phyloP scores from a whole-genome alignment of 495 filamentous ascomycete genomes.

The Penicillium desertorum region DNA sequence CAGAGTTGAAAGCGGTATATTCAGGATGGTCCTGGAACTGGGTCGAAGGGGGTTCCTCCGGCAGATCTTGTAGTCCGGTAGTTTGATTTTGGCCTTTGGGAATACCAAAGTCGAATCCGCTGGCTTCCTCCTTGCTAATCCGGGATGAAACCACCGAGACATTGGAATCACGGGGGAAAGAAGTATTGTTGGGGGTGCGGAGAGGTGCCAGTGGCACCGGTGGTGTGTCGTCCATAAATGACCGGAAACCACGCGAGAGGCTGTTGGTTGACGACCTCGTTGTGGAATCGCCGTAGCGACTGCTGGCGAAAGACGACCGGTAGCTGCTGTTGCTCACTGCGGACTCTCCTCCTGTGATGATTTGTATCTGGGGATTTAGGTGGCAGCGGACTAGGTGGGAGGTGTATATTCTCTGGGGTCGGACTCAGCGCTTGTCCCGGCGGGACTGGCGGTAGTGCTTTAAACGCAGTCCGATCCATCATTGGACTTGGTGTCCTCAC shows the following conservation, averaged over 20 bases:
- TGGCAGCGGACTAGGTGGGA: constrained; percentile 36
- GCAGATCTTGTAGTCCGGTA: constrained; percentile 24
- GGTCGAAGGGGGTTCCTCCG: constrained; percentile 17
- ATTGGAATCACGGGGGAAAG: constrained; percentile 27
- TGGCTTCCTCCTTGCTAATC: constrained; percentile 28
- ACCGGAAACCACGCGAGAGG: constrained; percentile 33
- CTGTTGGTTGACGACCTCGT: constrained; percentile 44
- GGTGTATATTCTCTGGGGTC: constrained; percentile 22
- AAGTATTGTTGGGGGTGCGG: constrained; percentile 26
- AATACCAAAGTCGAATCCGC: constrained; percentile 36
- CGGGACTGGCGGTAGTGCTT: constrained; percentile 24
- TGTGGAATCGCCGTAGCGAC: constrained; percentile 39
- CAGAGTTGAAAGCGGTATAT: constrained; percentile 5
- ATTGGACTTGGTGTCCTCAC: constrained; percentile 33
- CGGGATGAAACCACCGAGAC: constrained; percentile 24
- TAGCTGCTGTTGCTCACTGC: constrained; percentile 48
- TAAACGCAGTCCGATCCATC: constrained; percentile 6
- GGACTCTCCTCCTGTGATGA: constrained; percentile 37
- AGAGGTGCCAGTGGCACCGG: constrained; percentile 38
- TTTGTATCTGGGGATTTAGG: constrained; percentile 14
- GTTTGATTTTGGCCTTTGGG: neutral
- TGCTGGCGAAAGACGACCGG: constrained; percentile 45
- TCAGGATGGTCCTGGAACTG: constrained; percentile 7
- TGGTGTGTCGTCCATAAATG: constrained; percentile 40
- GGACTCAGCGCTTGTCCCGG: constrained; percentile 17